Percentiles rank a stretch among this genome's conserved stretches.
These are phyloP conservation scores for Amanita pseudoporphyria DNA, from an alignment of 768 basidiomycete genomes.

Conservation along the genomic window DNA sequence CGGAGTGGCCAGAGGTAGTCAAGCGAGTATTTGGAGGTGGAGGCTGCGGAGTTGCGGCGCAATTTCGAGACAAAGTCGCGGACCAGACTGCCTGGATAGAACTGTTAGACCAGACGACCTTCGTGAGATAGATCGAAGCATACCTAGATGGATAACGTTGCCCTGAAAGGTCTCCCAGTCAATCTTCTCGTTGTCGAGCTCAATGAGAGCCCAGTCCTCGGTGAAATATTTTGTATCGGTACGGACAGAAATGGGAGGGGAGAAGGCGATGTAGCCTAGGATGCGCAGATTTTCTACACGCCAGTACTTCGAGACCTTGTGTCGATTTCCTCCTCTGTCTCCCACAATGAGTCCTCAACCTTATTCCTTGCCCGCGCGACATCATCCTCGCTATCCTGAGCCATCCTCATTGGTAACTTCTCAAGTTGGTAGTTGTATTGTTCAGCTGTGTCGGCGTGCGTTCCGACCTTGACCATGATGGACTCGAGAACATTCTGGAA, in stretches of 20 bases:
- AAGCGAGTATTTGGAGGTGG: neutral
- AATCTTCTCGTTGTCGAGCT: constrained; percentile 19
- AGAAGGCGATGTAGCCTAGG: constrained; percentile 25
- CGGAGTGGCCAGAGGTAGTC: constrained; percentile 16
- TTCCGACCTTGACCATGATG: neutral
- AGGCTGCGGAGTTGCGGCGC: neutral
- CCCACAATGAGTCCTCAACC: neutral
- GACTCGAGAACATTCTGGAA: neutral
- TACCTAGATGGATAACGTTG: constrained; percentile 21
- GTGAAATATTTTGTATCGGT: constrained; percentile 18
- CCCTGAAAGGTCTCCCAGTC: constrained; percentile 25
- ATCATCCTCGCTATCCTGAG: neutral
- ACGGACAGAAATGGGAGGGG: constrained; percentile 17
- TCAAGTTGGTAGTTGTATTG: neutral
- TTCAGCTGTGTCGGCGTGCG: neutral
- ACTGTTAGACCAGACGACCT: neutral
- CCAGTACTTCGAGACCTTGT: constrained; percentile 12
- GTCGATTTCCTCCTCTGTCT: neutral
- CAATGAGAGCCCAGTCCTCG: constrained; percentile 25
- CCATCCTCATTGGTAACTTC: neutral
- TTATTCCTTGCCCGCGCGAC: neutral
- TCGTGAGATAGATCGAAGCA: constrained; percentile 10
- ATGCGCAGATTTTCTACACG: constrained; percentile 16
- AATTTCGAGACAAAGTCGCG: neutral
- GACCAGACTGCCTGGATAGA: neutral